phyloP scores from a whole-genome alignment of 208 protist species.

The Phytomonas sp. region DNA sequence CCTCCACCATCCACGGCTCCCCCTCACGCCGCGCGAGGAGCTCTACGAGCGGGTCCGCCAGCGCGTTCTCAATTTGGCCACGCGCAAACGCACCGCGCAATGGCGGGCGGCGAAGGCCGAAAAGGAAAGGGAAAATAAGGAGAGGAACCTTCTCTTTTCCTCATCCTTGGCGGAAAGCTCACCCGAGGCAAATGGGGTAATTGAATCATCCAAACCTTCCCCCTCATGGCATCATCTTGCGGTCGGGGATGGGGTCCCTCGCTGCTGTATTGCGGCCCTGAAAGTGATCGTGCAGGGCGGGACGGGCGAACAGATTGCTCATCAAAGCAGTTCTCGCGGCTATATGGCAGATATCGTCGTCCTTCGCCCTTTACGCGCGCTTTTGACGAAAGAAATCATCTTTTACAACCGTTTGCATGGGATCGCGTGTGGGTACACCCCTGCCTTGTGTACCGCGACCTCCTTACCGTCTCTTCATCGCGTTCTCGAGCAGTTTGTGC shows the following conservation, averaged over 20 bases:
- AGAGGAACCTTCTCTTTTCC: neutral
- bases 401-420: constrained; percentile 42
- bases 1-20: constrained; percentile 36
- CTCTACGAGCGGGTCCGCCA: constrained; percentile 38
- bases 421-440: constrained; percentile 43
- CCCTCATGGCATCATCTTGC: constrained; percentile 44
- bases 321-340: constrained; percentile 33
- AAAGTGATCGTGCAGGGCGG: constrained; percentile 48
- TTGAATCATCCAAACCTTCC: too few species aligned
- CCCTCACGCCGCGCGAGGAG: constrained; percentile 46
- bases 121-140: too few species aligned
- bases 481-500: constrained; percentile 60
- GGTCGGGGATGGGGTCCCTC: constrained; percentile 50
- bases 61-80: constrained; percentile 28
- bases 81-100: constrained; percentile 17
- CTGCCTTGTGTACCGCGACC: constrained; percentile 38
- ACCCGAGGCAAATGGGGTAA: too few species aligned
- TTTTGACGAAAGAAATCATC: constrained; percentile 63
- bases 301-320: constrained; percentile 28
- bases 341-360: constrained; percentile 34
- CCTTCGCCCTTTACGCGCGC: constrained; percentile 49
- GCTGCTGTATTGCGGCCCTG: constrained; percentile 33
- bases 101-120: constrained; percentile 10
- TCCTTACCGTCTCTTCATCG: constrained; percentile 40
- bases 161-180: neutral